A percentile compares a stretch with the other conserved stretches of the same genome.
Evolutionary conservation across 2,329 filamentous ascomycete species (phyloP).

Genomic region (Fusarium aywerte): DNA sequence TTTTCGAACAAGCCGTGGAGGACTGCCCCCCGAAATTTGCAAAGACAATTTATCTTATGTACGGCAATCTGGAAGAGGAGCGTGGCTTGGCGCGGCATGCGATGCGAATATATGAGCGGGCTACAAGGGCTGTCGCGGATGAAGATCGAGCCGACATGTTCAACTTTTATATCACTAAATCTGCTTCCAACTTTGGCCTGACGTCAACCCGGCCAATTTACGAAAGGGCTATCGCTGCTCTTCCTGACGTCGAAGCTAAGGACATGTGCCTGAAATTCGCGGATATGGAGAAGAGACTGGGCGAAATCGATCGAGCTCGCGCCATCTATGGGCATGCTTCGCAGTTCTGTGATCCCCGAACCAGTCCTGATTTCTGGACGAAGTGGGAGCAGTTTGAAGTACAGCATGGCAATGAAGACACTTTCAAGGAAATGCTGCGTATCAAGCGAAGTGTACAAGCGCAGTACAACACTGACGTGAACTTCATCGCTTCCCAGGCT

Average conservation of each 20-base stretch:
- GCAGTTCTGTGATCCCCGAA: constrained; percentile 96
- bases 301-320: constrained; percentile 92
- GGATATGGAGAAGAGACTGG: constrained; percentile 91
- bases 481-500: constrained; percentile 96
- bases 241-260: constrained; percentile 91
- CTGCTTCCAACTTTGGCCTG: constrained; percentile 95
- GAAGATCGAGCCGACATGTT: constrained; percentile 98
- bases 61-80: constrained; percentile 96
- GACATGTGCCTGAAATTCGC: constrained; percentile 99
- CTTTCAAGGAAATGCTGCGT: constrained; percentile 98
- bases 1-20: constrained; percentile 97
- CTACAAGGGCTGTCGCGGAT: constrained; percentile 92
- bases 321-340: constrained; percentile 97
- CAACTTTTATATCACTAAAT: constrained; percentile 99
- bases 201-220: constrained; percentile 96
- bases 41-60: constrained; percentile 97
- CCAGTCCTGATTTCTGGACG: constrained; percentile 89
- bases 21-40: constrained; percentile 95
- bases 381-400: constrained; percentile 99
- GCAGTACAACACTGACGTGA: constrained; percentile 98
- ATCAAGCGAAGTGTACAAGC: constrained; percentile 98
- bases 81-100: constrained; percentile 92
- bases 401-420: constrained; percentile 98
- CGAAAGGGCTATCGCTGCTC: constrained; percentile 91
- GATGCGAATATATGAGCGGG: constrained; percentile 98